Evolutionary conservation across 2,329 filamentous ascomycete species (phyloP).

Genomic region (Diaporthe vaccinii): DNA sequence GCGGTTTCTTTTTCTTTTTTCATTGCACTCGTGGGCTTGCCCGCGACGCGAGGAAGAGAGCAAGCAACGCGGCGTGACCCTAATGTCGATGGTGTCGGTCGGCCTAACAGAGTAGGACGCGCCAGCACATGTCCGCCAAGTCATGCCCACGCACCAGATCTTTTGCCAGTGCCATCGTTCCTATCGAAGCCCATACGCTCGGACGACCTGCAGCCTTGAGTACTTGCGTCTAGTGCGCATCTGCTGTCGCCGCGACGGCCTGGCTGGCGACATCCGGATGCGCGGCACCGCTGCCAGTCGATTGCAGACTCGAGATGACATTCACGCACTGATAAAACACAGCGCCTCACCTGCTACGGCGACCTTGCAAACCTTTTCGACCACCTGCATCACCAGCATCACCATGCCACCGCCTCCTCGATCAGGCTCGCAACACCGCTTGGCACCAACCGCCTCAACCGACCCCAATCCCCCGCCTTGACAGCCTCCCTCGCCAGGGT

Average conservation of each 20-base stretch:
- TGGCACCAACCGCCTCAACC: constrained; percentile 68
- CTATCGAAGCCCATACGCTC: background rate
- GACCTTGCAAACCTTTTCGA: background rate
- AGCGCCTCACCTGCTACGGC: background rate
- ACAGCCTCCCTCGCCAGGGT: constrained; percentile 75
- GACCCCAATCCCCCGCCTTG: constrained; percentile 58
- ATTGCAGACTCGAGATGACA: background rate
- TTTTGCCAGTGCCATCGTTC: background rate
- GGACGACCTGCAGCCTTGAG: too few relatives aligned
- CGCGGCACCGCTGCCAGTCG: background rate
- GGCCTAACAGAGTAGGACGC: background rate
- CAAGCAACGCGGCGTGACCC: background rate
- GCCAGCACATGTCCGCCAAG: background rate
- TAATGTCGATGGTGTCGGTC: background rate
- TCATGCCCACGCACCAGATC: too few relatives aligned
- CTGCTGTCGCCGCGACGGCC: background rate
- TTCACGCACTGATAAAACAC: background rate
- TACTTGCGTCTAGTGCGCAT: too few relatives aligned
- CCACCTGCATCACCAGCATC: constrained; percentile 18
- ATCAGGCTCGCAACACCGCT: constrained; percentile 71
- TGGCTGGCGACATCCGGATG: background rate
- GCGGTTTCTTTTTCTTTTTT: constrained; percentile 56
- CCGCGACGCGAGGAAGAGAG: constrained; percentile 39
- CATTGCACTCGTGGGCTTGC: constrained; percentile 39
- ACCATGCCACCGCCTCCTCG: constrained; percentile 62